These are phyloP conservation scores for Paecilomyces formosus DNA, from an alignment of 2,329 filamentous ascomycete genomes.

Conservation along the genomic window DNA sequence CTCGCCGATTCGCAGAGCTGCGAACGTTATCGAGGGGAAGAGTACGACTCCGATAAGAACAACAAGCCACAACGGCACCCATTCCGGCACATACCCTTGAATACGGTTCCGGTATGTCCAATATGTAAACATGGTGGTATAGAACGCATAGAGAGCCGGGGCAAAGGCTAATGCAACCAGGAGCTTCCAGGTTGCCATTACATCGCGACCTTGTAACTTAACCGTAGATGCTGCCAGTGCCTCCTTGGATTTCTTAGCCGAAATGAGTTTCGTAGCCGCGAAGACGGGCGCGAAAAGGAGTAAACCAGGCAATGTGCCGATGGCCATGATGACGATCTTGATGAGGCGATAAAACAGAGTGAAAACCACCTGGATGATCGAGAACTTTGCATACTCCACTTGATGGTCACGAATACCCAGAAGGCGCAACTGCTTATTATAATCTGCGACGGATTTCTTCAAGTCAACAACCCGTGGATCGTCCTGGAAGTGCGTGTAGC, in stretches of 20 bases:
- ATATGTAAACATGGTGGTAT: conserved; percentile 65
- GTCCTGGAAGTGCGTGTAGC: conserved; percentile 87
- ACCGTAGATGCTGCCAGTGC: conserved; percentile 79
- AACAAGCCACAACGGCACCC: conserved; percentile 71
- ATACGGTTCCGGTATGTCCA: conserved; percentile 77
- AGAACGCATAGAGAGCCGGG: conserved; percentile 72
- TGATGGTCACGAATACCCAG: conserved; percentile 90
- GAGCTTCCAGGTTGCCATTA: conserved; percentile 91
- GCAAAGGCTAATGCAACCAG: conserved; percentile 79
- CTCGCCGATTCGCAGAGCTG: conserved; percentile 88
- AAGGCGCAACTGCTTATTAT: conserved; percentile 79
- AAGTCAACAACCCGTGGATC: conserved; percentile 74
- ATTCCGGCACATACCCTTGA: conserved; percentile 71
- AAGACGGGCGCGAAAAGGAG: conserved; percentile 86
- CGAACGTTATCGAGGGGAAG: conserved; percentile 85
- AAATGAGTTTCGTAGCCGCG: conserved; percentile 74
- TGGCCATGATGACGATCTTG: conserved; percentile 68
- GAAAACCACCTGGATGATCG: conserved; percentile 65
- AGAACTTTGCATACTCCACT: conserved; percentile 83
- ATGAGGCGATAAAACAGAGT: conserved; percentile 71
- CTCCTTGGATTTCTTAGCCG: conserved; percentile 71
- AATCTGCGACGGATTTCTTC: conserved; percentile 67
- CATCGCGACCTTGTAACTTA: conserved; percentile 80
- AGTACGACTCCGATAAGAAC: conserved; percentile 68
- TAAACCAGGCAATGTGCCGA: conserved; percentile 78